phyloP scores from a whole-genome alignment of 176 grass and related monocot species.

The Neostapfia colusana region DNA sequence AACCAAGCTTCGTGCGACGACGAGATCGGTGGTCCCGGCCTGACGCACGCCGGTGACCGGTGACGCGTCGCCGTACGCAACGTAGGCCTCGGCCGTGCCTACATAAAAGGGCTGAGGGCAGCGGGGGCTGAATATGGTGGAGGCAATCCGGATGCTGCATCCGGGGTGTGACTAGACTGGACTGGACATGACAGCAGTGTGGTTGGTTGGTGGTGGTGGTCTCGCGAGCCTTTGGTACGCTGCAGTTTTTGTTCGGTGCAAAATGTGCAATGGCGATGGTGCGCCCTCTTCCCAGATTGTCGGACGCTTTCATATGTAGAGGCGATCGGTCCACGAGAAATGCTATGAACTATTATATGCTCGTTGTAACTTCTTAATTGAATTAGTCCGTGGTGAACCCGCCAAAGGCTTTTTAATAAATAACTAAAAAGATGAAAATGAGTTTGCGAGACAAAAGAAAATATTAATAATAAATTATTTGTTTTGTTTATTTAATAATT shows the following conservation, averaged over 20 bases:
- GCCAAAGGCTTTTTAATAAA: too few species aligned
- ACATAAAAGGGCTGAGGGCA: too few species aligned
- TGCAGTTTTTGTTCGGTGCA: constrained; percentile 20
- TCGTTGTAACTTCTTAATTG: too few species aligned
- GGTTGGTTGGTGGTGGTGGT: constrained; percentile 1
- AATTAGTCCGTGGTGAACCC: too few species aligned
- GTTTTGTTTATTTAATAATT: too few species aligned
- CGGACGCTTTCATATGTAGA: background rate
- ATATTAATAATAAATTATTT: too few species aligned
- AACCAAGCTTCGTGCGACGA: too few species aligned
- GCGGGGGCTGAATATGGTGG: background rate
- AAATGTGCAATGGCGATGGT: constrained; percentile 23
- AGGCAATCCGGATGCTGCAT: background rate
- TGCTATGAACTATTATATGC: background rate
- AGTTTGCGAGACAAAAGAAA: too few species aligned
- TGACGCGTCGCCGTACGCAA: constrained; percentile 1
- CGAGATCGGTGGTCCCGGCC: background rate
- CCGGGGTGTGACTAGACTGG: too few species aligned
- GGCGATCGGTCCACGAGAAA: constrained; percentile 6
- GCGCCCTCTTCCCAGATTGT: constrained; percentile 12
- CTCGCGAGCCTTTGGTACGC: background rate
- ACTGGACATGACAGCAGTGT: background rate
- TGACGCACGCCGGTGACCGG: constrained; percentile 14
- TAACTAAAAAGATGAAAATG: too few species aligned
- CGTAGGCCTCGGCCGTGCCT: background rate